Conservation (phyloP, 768 basidiomycete genomes). For the Leccinum variicolor region DNA sequence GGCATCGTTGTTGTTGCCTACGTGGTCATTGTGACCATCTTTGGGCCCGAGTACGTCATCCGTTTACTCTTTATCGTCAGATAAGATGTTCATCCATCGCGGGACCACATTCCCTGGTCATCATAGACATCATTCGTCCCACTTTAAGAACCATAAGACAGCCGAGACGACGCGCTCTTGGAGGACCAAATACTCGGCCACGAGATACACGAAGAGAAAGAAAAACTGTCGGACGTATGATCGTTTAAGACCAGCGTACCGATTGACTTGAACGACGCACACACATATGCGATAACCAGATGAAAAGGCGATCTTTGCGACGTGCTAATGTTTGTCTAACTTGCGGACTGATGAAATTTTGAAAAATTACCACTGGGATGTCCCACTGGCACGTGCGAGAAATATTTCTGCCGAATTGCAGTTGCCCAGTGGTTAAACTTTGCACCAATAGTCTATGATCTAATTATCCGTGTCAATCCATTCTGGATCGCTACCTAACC, state of each 20-base stretch:
- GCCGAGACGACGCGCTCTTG: constrained; percentile 52
- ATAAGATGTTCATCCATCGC: not conserved
- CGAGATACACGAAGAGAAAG: constrained; percentile 19
- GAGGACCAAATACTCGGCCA: constrained; percentile 9
- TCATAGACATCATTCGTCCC: constrained; percentile 63
- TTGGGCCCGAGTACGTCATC: constrained; percentile 70
- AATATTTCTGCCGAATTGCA: too few relatives aligned
- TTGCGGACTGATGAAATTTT: too few relatives aligned
- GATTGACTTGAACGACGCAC: not conserved
- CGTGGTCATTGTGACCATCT: constrained; percentile 67
- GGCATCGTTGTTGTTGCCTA: constrained; percentile 80
- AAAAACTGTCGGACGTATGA: constrained; percentile 20
- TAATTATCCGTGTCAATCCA: too few relatives aligned
- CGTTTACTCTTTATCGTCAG: not conserved
- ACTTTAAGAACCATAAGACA: constrained; percentile 80
- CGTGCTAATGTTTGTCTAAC: too few relatives aligned
- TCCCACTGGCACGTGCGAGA: too few relatives aligned
- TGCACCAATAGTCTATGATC: too few relatives aligned
- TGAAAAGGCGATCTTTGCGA: too few relatives aligned
- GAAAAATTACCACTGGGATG: too few relatives aligned
- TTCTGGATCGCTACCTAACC: too few relatives aligned
- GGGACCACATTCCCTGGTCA: not conserved
- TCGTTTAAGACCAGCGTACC: not conserved
- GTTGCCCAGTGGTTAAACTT: too few relatives aligned
- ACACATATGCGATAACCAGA: not conserved